A percentile compares a stretch with the other conserved stretches of the same genome.
phyloP scores from a whole-genome alignment of 2,329 filamentous ascomycete species.

The Colletotrichum navitas region DNA sequence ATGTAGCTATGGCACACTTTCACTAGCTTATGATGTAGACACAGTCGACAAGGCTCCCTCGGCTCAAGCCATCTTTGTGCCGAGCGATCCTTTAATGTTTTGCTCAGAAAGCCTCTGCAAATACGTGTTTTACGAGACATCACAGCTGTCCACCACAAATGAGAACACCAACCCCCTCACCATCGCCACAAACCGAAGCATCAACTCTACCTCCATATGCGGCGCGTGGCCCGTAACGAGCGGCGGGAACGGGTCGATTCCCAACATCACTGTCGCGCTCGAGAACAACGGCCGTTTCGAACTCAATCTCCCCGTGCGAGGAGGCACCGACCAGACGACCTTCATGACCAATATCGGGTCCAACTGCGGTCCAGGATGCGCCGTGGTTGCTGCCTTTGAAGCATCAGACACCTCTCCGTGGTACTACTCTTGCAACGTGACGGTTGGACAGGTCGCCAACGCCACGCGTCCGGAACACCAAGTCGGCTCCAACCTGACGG shows the following conservation, averaged over 20 bases:
- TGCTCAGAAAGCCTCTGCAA: slow-evolving; percentile 44
- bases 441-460: slow-evolving; percentile 50
- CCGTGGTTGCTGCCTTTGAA: slow-evolving; percentile 54
- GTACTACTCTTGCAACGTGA: slow-evolving; percentile 58
- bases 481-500: slow-evolving; percentile 52
- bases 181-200: slow-evolving; percentile 51
- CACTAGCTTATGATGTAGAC: slow-evolving; percentile 48
- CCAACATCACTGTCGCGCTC: slow-evolving; percentile 47
- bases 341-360: slow-evolving; percentile 51
- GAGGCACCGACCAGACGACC: slow-evolving; percentile 52
- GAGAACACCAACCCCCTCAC: slow-evolving; percentile 42
- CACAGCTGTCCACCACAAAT: slow-evolving; percentile 25
- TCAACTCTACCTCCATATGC: slow-evolving; percentile 50
- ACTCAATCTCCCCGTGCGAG: slow-evolving; percentile 44
- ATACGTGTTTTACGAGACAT: slow-evolving; percentile 55
- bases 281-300: slow-evolving; percentile 37
- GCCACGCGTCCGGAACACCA: slow-evolving; percentile 53
- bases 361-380: slow-evolving; percentile 47
- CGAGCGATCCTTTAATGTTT: slow-evolving; percentile 47
- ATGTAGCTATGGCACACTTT: slow-evolving; percentile 55
- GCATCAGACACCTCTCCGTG: slow-evolving; percentile 52
- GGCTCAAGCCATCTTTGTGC: slow-evolving; percentile 49
- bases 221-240: slow-evolving; percentile 47
- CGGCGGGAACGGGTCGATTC: slow-evolving; percentile 49
- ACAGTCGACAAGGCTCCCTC: slow-evolving; percentile 43